phyloP scores from a whole-genome alignment of 2,329 filamentous ascomycete species.

The Aspergillus sp. region DNA sequence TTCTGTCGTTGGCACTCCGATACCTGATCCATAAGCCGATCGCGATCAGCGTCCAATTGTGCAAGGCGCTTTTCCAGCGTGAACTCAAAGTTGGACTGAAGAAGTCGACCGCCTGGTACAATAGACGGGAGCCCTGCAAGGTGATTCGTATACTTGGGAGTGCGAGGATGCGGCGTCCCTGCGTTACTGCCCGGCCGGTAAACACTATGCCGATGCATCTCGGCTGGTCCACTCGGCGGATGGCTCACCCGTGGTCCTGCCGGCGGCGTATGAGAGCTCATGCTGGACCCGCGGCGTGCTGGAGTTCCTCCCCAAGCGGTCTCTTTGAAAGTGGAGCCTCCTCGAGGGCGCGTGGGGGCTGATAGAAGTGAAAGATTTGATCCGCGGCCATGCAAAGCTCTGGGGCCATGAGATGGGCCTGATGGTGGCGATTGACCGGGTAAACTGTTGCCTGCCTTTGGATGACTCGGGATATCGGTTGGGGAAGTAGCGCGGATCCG shows the following conservation, averaged over 20 bases:
- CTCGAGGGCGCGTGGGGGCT: constrained; percentile 49
- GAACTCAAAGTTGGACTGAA: constrained; percentile 38
- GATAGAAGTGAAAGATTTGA: constrained; percentile 42
- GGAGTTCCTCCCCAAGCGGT: constrained; percentile 31
- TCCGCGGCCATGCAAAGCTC: constrained; percentile 36
- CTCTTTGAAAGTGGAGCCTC: constrained; percentile 35
- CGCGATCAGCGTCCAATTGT: constrained; percentile 46
- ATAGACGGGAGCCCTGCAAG: constrained; percentile 39
- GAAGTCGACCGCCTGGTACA: constrained; percentile 42
- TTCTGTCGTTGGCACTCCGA: constrained; percentile 45
- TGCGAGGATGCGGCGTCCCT: constrained; percentile 37
- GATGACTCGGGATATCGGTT: constrained; percentile 30
- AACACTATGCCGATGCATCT: constrained; percentile 34
- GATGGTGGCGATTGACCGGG: constrained; percentile 32
- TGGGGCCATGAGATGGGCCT: constrained; percentile 38
- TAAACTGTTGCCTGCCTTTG: constrained; percentile 24
- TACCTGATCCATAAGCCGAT: constrained; percentile 45
- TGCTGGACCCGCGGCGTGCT: constrained; percentile 33
- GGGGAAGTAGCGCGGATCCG: constrained; percentile 19
- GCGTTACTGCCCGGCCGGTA: constrained; percentile 37
- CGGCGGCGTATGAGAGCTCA: constrained; percentile 32
- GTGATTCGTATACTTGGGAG: constrained; percentile 40
- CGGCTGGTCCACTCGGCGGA: constrained; percentile 24
- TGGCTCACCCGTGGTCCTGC: constrained; percentile 38
- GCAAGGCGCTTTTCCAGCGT: constrained; percentile 44